Evolutionary conservation across 2,329 filamentous ascomycete genomes (phyloP).

Genomic region (Cyphellophora attinorum): DNA sequence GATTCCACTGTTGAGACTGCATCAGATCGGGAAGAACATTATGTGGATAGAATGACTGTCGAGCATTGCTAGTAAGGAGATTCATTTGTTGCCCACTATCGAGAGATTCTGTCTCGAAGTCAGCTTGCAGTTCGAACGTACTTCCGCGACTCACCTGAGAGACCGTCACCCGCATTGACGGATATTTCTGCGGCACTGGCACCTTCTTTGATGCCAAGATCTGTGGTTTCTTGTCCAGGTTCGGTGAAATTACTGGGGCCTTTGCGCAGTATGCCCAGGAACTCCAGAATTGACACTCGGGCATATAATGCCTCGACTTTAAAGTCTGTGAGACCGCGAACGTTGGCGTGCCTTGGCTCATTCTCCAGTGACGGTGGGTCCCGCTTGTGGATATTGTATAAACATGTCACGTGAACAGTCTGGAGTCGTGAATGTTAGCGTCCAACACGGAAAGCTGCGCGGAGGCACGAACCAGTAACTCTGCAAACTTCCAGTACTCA

Average conservation of each 20-base stretch:
- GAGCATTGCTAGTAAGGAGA: too few species aligned
- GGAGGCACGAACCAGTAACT: too few species aligned
- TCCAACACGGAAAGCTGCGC: too few species aligned
- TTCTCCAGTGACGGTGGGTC: conserved; percentile 4
- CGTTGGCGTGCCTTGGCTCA: conserved; percentile 7
- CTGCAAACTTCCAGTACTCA: too few species aligned
- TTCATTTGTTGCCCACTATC: too few species aligned
- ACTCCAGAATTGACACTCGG: conserved; percentile 7
- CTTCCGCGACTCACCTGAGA: too few species aligned
- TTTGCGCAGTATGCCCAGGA: conserved; percentile 5
- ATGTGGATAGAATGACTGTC: too few species aligned
- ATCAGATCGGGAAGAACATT: conserved; percentile 1
- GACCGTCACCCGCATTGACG: too few species aligned
- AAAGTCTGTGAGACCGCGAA: conserved; percentile 4
- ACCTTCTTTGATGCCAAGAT: conserved; percentile 6
- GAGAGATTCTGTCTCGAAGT: too few species aligned
- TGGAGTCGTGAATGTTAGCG: too few species aligned
- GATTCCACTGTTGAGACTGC: conserved; percentile 2
- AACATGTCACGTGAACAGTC: conserved; percentile 5
- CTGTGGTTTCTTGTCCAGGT: conserved; percentile 6
- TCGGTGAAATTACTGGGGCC: conserved; percentile 2
- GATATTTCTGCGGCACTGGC: too few species aligned
- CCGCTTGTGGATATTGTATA: conserved; percentile 7
- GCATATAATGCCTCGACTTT: conserved; percentile 6
- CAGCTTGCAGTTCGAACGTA: too few species aligned